These are phyloP conservation scores for Waltergamsia citrina DNA, from an alignment of 2,329 filamentous ascomycete species.

Conservation along the genomic window DNA sequence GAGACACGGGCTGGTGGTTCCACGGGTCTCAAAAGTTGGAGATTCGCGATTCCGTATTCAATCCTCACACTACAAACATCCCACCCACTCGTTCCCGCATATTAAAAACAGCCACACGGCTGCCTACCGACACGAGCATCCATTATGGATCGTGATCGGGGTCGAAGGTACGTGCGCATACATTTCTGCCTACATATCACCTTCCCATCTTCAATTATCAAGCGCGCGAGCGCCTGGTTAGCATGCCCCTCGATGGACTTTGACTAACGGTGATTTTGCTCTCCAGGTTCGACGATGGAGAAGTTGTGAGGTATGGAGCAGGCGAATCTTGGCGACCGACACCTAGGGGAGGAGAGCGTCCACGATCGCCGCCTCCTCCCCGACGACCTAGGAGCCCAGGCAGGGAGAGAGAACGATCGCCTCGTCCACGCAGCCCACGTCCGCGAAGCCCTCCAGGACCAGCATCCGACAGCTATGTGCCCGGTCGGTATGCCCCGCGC, in stretches of 20 bases:
- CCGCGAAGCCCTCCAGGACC: slow-evolving; percentile 27
- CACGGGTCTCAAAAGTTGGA: too few relatives aligned
- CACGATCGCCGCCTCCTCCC: too few relatives aligned
- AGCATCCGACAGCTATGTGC: slow-evolving; percentile 35
- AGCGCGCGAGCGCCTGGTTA: too few relatives aligned
- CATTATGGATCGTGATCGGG: slow-evolving; percentile 1
- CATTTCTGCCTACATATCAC: too few relatives aligned
- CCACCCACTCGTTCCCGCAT: not conserved
- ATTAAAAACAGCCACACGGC: not conserved
- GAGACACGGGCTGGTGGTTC: too few relatives aligned
- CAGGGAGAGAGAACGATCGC: slow-evolving; percentile 12
- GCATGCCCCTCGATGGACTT: too few relatives aligned
- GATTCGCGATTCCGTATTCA: too few relatives aligned
- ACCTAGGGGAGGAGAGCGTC: slow-evolving; percentile 28
- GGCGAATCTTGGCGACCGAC: slow-evolving; percentile 53
- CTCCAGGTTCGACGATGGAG: slow-evolving; percentile 54
- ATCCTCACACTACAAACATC: not conserved
- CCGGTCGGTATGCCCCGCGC: slow-evolving; percentile 30
- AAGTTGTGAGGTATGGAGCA: slow-evolving; percentile 52
- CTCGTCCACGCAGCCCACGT: slow-evolving; percentile 22
- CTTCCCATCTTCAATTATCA: too few relatives aligned
- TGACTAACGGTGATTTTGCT: too few relatives aligned
- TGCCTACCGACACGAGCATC: not conserved
- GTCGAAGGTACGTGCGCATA: slow-evolving; percentile 1
- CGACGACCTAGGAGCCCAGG: too few relatives aligned